phyloP scores from a whole-genome alignment of 306 rosid species.

The Purshia tridentata region DNA sequence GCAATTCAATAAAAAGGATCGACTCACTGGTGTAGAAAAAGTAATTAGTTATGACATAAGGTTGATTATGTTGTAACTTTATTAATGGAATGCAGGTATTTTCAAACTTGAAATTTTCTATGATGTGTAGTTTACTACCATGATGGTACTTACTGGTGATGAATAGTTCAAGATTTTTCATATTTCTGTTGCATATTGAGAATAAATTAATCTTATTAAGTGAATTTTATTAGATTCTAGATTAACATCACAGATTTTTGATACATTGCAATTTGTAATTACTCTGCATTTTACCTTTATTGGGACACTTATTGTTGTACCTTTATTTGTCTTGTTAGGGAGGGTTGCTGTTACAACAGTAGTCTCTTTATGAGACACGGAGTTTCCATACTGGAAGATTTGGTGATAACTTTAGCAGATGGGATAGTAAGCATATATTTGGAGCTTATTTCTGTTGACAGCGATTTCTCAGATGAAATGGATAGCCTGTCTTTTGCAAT shows the following conservation, averaged over 20 bases:
- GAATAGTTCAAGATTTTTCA: neutral
- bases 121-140: neutral
- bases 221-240: slow-evolving; percentile 10
- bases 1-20: neutral
- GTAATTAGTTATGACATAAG: neutral
- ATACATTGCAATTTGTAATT: neutral
- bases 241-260: neutral
- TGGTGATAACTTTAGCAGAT: slow-evolving; percentile 77
- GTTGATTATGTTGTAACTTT: neutral
- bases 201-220: neutral
- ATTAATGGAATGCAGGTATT: neutral
- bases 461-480: slow-evolving; percentile 63
- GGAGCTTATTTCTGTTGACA: slow-evolving; percentile 90
- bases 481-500: slow-evolving; percentile 56
- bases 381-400: slow-evolving; percentile 83
- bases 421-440: slow-evolving; percentile 78
- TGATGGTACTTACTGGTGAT: slow-evolving; percentile 2
- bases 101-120: neutral
- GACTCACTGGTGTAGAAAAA: neutral
- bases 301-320: slow-evolving; percentile 25
- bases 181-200: neutral
- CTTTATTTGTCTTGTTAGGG: slow-evolving; percentile 48
- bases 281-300: neutral
- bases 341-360: slow-evolving; percentile 53
- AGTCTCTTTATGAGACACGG: slow-evolving; percentile 63